Conservation (phyloP, 1,284 basidiomycete species). For the Thecaphora thlaspeos region DNA sequence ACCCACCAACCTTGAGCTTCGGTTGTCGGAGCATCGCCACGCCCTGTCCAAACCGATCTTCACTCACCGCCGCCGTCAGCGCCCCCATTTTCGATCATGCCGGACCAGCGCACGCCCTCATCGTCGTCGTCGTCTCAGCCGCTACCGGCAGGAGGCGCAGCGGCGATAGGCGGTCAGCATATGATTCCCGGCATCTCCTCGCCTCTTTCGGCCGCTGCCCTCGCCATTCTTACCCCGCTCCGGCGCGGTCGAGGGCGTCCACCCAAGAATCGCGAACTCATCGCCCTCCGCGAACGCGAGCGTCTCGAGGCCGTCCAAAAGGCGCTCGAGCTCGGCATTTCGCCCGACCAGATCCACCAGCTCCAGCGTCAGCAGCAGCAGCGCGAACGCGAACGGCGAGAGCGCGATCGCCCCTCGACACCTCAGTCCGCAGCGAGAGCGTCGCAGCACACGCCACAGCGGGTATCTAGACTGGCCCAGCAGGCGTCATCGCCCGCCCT, state of each 20-base stretch:
- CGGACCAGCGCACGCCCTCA: too few species aligned
- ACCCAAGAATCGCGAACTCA: slow-evolving; percentile 32
- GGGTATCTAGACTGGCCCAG: neutral
- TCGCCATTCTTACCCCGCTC: slow-evolving; percentile 20
- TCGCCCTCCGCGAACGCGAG: slow-evolving; percentile 3
- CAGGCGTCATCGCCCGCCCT: neutral
- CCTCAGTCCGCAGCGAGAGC: slow-evolving; percentile 10
- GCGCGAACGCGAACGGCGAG: too few species aligned
- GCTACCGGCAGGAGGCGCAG: too few species aligned
- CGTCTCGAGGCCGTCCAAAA: neutral
- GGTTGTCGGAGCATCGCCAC: too few species aligned
- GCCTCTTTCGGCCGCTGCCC: slow-evolving; percentile 3
- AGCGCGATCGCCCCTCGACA: too few species aligned
- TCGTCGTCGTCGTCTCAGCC: too few species aligned
- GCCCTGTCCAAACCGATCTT: too few species aligned
- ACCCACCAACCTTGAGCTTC: too few species aligned
- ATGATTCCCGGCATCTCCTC: too few species aligned
- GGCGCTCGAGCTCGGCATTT: neutral
- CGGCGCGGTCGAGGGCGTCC: slow-evolving; percentile 33
- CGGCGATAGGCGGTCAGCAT: too few species aligned
- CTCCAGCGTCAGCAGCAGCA: slow-evolving; percentile 5
- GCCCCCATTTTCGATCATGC: too few species aligned
- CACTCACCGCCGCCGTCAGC: too few species aligned
- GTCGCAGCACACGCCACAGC: slow-evolving; percentile 25
- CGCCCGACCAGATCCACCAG: neutral